Evolutionary conservation across 148 eudicot genomes (phyloP).

Genomic region (Cornus florida): DNA sequence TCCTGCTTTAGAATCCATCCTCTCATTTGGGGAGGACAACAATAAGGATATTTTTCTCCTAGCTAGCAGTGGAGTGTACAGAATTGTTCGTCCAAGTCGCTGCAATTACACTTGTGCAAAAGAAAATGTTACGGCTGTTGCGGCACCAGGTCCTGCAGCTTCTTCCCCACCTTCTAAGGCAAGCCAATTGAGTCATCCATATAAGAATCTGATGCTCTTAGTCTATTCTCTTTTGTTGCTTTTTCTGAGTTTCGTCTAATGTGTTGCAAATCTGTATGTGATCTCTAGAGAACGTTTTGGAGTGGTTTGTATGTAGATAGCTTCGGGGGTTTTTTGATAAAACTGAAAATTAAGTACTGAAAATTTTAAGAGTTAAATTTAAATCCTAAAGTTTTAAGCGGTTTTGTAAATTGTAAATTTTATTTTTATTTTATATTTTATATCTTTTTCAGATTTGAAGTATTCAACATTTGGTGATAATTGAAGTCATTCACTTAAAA

Average conservation of each 20-base stretch:
- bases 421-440: no score
- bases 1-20: conserved; percentile 65
- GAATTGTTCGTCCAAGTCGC: conserved; percentile 67
- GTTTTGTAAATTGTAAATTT: no score
- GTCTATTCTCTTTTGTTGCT: conserved; percentile 15
- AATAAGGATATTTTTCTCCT: conserved; percentile 58
- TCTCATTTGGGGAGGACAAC: conserved; percentile 84
- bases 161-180: conserved; percentile 26
- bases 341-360: no score
- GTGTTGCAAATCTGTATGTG: background rate
- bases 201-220: background rate
- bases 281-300: no score
- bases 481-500: no score
- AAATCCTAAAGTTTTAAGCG: no score
- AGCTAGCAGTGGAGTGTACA: conserved; percentile 73
- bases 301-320: no score
- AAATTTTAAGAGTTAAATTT: no score
- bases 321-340: no score
- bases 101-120: conserved; percentile 64
- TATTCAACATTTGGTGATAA: no score
- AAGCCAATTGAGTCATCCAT: background rate
- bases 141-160: conserved; percentile 17
- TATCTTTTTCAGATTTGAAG: no score
- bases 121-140: conserved; percentile 38
- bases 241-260: conserved; percentile 14